Base-by-base conservation (phyloP, 106 monocot genomes). In the Vanilla planifolia region DNA sequence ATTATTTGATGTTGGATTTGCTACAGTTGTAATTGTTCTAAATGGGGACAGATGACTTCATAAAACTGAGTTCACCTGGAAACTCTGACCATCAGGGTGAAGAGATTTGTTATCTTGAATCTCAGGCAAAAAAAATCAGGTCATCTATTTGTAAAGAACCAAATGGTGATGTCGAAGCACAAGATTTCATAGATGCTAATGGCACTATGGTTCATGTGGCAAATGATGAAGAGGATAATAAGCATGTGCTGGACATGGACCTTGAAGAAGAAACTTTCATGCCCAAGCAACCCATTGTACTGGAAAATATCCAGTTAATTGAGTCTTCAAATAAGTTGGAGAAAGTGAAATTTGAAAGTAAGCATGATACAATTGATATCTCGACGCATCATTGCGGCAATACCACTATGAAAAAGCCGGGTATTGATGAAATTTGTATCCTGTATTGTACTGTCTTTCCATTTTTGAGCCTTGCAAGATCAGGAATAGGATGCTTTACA, bases 31-130 rank as follows among this genome's bases (percentile, higher is more conserved):
- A 15, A 30, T 30, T 53, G 53, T 9, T 53, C 53, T 5, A 37
- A 55, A 78, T 78, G 82, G 60, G 27, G 11, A 53, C 58, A 24
- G 77, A 77, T 24, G 73, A 74, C 63, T 77, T 70, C 44, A 66
- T 77, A 39, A 37, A 58, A 39, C 65, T 77, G 29, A 47, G 39
- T 28, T 19, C 72, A 28, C 34, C 32, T 63, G 64, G 58, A 33
- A 25, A 28, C 24, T 53, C 29, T 15, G 53, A 53, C 15, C 10
- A 32, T 53, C 53, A 53, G 8, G 30, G 9, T 16, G 30, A 53
- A 26, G 50, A 25, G 29, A 63, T 59, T 43, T 55, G 59, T 68
- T 10, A 40, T 47, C 35, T 50, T 16, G 5, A 59, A 8, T 23
- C 40, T 34, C 6, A n/a, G 45, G 34, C 52, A 14, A 20, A 26